A percentile compares a stretch with the other conserved stretches of the same genome.
phyloP scores from a whole-genome alignment of 192 early-diverging fungal species.

The Podila epicladia region DNA sequence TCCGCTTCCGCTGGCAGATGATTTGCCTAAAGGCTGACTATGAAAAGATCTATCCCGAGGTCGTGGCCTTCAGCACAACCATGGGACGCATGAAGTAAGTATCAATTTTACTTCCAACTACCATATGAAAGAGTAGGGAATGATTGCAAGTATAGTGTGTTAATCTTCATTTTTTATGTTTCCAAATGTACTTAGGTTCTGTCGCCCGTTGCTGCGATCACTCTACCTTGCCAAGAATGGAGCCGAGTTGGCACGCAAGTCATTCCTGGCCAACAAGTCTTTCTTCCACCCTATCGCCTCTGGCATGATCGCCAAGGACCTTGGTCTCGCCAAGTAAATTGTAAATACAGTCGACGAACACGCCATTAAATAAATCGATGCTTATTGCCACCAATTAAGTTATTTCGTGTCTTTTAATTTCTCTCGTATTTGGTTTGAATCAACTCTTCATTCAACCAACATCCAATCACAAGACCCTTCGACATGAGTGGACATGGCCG shows the following conservation, averaged over 20 bases:
- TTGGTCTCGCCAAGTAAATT: slow-evolving; percentile 40
- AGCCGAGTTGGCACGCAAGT: slow-evolving; percentile 75
- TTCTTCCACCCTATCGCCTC: slow-evolving; percentile 97
- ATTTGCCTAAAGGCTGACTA: slow-evolving; percentile 83
- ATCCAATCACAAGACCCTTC: too few relatives aligned
- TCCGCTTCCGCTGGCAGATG: slow-evolving; percentile 88
- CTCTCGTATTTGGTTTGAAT: background rate
- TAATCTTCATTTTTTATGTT: too few relatives aligned
- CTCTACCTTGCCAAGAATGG: slow-evolving; percentile 78
- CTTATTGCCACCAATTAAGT: background rate
- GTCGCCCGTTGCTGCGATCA: slow-evolving; percentile 53
- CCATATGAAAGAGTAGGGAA: too few relatives aligned
- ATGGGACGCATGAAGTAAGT: slow-evolving; percentile 92
- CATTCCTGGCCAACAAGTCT: slow-evolving; percentile 76
- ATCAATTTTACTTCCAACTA: too few relatives aligned
- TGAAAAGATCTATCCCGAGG: slow-evolving; percentile 77
- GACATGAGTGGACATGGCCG: too few relatives aligned
- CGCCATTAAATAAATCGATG: background rate
- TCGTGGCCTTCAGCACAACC: slow-evolving; percentile 82
- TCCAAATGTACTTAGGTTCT: slow-evolving; percentile 16
- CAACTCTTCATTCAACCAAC: too few relatives aligned
- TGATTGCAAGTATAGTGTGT: too few relatives aligned
- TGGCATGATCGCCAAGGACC: slow-evolving; percentile 88
- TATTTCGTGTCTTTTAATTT: background rate
- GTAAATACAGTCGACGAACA: background rate